Evolutionary conservation across 306 rosid genomes (phyloP), one percentile per base, ranked within the genome.

Genomic region (Crotalaria pallida): DNA sequence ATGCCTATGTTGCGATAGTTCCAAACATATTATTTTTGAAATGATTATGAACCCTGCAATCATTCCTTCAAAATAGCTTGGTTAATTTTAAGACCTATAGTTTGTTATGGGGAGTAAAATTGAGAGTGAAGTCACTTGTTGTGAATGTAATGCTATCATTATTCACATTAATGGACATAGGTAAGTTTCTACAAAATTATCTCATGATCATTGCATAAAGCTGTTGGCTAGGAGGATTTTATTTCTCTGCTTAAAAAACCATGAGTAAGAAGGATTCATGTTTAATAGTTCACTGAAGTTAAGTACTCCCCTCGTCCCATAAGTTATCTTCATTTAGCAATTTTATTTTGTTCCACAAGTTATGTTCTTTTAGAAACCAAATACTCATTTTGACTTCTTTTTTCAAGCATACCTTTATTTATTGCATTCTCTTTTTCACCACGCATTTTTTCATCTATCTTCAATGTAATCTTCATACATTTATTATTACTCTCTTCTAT

Each of bases 181-280:
- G 52, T 65, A 51, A 63, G 56, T 51, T 64, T 27, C 44, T 47
- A 12, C 31, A 51, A 49, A 62, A 17, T 13, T 19, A 63, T 62
- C 52, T 40, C 57, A 41, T 40, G 44, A 45, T 27, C 64, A 6
- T 4, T 17, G 65, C 22, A 63, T 26, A 41, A 53, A 64, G 19
- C 34, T 50, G 16, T 41, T 29, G 33, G 13, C 48, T 29, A 7
- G 63, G 16, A 1, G 62, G 50, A 34, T 21, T 67, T 67, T 19
- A 51, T 52, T 68, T 34, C 40, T 68, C 51, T 52, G 21, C 75
- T 22, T 40, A 69, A 38, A 55, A 29, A 55, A 70, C 29, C 45
- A 41, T 41, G 17, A 10, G 75, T 7, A 43, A 22, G 41, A 40
- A 69, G 22, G 38, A 17, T 63, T 27, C 72, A 52, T 51, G 11